A percentile compares a stretch with the other conserved stretches of the same genome.
Conservation (phyloP, 2,329 filamentous ascomycete genomes). For the Pestalotiopsis fici region DNA sequence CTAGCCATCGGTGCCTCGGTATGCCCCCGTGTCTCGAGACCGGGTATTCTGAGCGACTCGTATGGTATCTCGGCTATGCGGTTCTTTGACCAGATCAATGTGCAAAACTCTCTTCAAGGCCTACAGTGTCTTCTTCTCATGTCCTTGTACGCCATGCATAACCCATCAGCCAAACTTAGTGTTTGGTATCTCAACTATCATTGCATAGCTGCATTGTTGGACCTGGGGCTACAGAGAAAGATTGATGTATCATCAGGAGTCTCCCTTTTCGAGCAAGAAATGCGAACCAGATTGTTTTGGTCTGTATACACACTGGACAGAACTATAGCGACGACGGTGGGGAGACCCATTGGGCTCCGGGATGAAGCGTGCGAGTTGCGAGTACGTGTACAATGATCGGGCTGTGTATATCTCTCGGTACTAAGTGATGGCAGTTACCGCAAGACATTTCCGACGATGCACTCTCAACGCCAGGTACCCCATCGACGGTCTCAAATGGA, state of each 20-base stretch:
- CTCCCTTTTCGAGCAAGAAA: slow-evolving; percentile 50
- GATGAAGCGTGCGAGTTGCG: slow-evolving; percentile 58
- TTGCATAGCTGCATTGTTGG: slow-evolving; percentile 50
- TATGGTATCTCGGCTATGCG: slow-evolving; percentile 50
- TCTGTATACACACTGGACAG: slow-evolving; percentile 53
- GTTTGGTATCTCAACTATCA: slow-evolving; percentile 59
- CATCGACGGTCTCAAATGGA: background rate
- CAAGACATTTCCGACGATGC: background rate
- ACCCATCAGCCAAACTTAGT: slow-evolving; percentile 47
- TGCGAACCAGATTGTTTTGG: slow-evolving; percentile 58
- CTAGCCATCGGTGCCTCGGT: slow-evolving; percentile 49
- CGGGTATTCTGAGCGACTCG: slow-evolving; percentile 46
- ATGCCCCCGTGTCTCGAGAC: slow-evolving; percentile 41
- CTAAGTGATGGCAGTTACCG: background rate
- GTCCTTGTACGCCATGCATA: slow-evolving; percentile 51
- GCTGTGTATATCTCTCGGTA: background rate
- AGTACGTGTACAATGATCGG: slow-evolving; percentile 26
- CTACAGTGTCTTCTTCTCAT: slow-evolving; percentile 49
- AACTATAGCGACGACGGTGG: slow-evolving; percentile 55
- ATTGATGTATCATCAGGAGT: slow-evolving; percentile 40
- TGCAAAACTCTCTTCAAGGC: slow-evolving; percentile 49
- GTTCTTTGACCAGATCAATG: slow-evolving; percentile 44
- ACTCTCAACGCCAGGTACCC: background rate
- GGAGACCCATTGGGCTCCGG: slow-evolving; percentile 53
- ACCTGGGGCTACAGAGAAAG: slow-evolving; percentile 51